Evolutionary conservation across 768 basidiomycete genomes (phyloP).

Genomic region (Psilocybe azurescens): DNA sequence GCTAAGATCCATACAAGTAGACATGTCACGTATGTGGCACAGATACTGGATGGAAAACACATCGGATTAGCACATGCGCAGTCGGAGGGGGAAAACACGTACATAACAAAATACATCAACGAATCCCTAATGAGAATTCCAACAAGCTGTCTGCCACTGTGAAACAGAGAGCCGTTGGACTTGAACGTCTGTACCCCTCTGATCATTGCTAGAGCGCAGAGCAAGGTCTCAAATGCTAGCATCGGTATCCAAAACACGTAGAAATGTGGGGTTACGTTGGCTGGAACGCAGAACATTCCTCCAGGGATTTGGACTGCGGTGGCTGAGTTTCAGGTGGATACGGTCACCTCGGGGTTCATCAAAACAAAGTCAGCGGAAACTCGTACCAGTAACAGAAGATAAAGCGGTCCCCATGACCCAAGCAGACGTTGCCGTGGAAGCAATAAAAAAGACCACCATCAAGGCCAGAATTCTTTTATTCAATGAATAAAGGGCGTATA

Average conservation of each 20-base stretch:
- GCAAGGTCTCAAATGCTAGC: conserved; percentile 55
- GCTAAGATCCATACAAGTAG: conserved; percentile 46
- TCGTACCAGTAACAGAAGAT: conserved; percentile 43
- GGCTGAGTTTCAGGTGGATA: conserved; percentile 16
- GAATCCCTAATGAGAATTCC: conserved; percentile 60
- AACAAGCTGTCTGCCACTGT: conserved; percentile 49
- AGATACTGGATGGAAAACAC: conserved; percentile 45
- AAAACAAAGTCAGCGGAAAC: neutral
- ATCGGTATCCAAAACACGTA: conserved; percentile 68
- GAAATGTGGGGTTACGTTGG: conserved; percentile 44
- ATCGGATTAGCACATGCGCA: neutral
- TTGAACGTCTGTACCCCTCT: conserved; percentile 53
- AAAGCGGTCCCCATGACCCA: conserved; percentile 54
- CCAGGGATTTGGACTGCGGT: conserved; percentile 26
- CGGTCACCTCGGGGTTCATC: neutral
- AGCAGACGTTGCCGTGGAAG: conserved; percentile 44
- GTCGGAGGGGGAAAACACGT: neutral
- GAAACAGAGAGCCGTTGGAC: conserved; percentile 39
- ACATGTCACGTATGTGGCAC: conserved; percentile 59
- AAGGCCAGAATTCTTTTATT: conserved; percentile 54
- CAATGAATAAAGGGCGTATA: conserved; percentile 65
- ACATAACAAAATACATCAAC: conserved; percentile 62
- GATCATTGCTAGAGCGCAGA: conserved; percentile 56
- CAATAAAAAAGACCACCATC: conserved; percentile 48
- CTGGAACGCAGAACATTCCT: conserved; percentile 48